These are phyloP conservation scores for Apiotrichum montevideense DNA, from an alignment of 1,284 basidiomycete species.

Conservation along the genomic window DNA sequence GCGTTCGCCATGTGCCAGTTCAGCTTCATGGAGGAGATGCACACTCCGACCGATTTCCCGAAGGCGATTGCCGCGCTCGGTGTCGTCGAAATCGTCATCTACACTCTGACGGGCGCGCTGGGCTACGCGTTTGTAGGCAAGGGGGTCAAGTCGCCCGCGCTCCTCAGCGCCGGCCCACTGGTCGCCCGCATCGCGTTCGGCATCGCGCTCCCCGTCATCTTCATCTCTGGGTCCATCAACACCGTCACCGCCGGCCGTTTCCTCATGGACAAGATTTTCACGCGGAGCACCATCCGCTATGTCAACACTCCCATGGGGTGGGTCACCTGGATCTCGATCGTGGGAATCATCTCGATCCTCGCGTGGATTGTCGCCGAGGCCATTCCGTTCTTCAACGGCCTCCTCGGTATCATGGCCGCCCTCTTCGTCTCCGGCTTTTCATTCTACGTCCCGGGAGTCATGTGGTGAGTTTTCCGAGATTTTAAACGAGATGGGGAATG, in stretches of 20 bases:
- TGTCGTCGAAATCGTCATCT: conserved; percentile 20
- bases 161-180: conserved; percentile 10
- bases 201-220: conserved; percentile 16
- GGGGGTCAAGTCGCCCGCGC: conserved; percentile 6
- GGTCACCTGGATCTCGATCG: conserved; percentile 50
- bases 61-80: conserved; percentile 32
- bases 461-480: conserved; percentile 5
- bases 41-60: conserved; percentile 18
- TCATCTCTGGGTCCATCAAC: conserved; percentile 17
- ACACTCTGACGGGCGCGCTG: conserved; percentile 30
- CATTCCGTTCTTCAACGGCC: conserved; percentile 35
- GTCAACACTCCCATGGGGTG: conserved; percentile 34
- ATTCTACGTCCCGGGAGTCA: conserved; percentile 13
- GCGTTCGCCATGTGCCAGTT: conserved; percentile 19
- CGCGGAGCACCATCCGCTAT: conserved; percentile 22
- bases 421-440: conserved; percentile 17
- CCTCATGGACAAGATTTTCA: conserved; percentile 9
- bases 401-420: conserved; percentile 32
- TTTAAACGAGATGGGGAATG: too few relatives aligned
- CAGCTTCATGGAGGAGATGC: conserved; percentile 19
- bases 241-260: conserved; percentile 8
- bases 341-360: conserved; percentile 1
- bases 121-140: conserved; percentile 15
- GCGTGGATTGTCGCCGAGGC: conserved; percentile 18
- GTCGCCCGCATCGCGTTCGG: conserved; percentile 13